Conservation (phyloP, 805 yeast genomes). For the Candida wancherniae region DNA sequence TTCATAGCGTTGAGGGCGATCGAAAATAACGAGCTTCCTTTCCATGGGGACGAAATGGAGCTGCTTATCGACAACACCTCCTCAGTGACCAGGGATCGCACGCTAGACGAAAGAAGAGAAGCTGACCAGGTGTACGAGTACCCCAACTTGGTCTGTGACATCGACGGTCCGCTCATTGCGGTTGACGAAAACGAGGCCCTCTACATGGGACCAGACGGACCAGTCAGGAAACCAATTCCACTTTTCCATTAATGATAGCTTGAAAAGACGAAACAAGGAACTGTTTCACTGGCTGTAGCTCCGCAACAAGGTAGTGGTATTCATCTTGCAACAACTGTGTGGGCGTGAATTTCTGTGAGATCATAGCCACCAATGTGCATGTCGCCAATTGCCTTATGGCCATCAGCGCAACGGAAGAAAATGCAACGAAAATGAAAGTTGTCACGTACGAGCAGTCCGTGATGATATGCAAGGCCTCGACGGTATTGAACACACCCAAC, state of each 20-base stretch:
- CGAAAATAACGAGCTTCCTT: conserved; percentile 38
- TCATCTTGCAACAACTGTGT: conserved; percentile 7
- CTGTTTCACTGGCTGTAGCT: background rate
- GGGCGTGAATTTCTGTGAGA: conserved; percentile 2
- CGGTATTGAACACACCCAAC: conserved; percentile 55
- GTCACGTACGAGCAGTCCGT: conserved; percentile 8
- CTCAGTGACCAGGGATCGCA: conserved; percentile 30
- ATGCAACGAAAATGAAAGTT: conserved; percentile 5
- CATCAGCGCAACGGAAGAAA: conserved; percentile 9
- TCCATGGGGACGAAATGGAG: conserved; percentile 21
- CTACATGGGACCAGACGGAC: conserved; percentile 27
- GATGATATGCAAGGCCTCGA: conserved; percentile 46
- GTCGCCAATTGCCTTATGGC: conserved; percentile 8
- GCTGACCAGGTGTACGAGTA: conserved; percentile 66
- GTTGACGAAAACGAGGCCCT: conserved; percentile 47
- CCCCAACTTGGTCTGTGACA: conserved; percentile 61
- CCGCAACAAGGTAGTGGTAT: conserved; percentile 1
- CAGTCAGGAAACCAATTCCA: conserved; percentile 20
- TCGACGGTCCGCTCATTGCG: conserved; percentile 86
- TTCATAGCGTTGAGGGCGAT: conserved; percentile 87
- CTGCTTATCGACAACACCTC: conserved; percentile 7
- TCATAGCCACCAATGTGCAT: conserved; percentile 7
- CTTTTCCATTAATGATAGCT: conserved; percentile 6
- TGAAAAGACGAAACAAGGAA: background rate
- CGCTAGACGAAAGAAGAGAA: conserved; percentile 79